A percentile compares a stretch with the other conserved stretches of the same genome.
These are phyloP conservation scores for Misopates orontium DNA, from an alignment of 257 asterid species.

Conservation along the genomic window DNA sequence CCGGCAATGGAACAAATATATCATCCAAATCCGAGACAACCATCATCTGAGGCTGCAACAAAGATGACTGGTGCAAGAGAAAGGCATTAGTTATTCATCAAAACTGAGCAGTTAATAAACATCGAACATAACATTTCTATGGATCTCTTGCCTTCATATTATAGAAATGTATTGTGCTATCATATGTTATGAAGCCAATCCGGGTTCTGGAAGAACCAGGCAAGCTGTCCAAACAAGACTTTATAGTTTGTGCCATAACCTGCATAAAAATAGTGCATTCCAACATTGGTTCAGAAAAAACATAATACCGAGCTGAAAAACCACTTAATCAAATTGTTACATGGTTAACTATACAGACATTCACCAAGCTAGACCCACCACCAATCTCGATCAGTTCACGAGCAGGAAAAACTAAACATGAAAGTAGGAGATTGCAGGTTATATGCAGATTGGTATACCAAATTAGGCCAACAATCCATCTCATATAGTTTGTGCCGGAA, in stretches of 20 bases:
- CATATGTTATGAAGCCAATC: slow-evolving; percentile 93
- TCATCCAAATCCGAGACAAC: slow-evolving; percentile 89
- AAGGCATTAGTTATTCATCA: slow-evolving; percentile 33
- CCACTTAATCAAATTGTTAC: slow-evolving; percentile 7
- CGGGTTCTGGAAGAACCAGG: slow-evolving; percentile 95
- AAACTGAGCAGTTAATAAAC: slow-evolving; percentile 21
- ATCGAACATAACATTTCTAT: slow-evolving; percentile 25
- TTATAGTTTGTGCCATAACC: slow-evolving; percentile 90
- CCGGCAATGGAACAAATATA: slow-evolving; percentile 74
- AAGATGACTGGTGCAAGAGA: slow-evolving; percentile 68
- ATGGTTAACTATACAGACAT: slow-evolving; percentile 18
- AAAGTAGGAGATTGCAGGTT: too few species aligned
- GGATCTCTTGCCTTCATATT: slow-evolving; percentile 77
- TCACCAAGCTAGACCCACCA: slow-evolving; percentile 11
- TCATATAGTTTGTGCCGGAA: background rate
- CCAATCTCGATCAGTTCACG: slow-evolving; percentile 4
- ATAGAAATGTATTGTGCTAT: slow-evolving; percentile 92
- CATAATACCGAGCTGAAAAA: slow-evolving; percentile 17
- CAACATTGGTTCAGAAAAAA: slow-evolving; percentile 19
- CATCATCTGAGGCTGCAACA: slow-evolving; percentile 87
- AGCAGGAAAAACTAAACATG: slow-evolving; percentile 4
- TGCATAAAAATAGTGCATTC: slow-evolving; percentile 36
- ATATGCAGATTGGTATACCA: too few species aligned
- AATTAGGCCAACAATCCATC: too few species aligned
- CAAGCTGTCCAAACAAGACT: slow-evolving; percentile 80